Evolutionary conservation across 768 basidiomycete species (phyloP).

Genomic region (Boletus coccyginus): DNA sequence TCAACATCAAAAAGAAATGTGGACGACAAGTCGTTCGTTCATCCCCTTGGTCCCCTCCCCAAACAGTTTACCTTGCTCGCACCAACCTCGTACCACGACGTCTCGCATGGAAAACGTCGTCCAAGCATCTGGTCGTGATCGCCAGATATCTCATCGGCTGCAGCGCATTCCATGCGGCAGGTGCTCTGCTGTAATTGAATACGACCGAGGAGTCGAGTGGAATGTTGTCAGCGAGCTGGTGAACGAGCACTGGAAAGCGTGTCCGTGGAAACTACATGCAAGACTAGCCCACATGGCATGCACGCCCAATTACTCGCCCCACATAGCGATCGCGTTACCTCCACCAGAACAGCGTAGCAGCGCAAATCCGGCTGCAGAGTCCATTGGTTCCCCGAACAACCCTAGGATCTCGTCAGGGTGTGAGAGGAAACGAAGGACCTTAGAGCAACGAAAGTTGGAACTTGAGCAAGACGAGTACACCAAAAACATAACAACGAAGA

Average conservation of each 20-base stretch:
- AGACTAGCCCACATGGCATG: conserved; percentile 6
- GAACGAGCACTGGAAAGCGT: conserved; percentile 27
- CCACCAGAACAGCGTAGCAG: conserved; percentile 3
- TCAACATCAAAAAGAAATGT: conserved; percentile 23
- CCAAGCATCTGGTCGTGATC: conserved; percentile 9
- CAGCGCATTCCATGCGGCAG: conserved; percentile 25
- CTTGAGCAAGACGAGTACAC: conserved; percentile 32
- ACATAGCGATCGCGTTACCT: conserved; percentile 9
- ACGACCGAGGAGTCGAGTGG: conserved; percentile 27
- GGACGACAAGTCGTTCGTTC: conserved; percentile 1
- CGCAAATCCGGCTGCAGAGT: neutral
- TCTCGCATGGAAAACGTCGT: conserved; percentile 12
- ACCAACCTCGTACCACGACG: conserved; percentile 14
- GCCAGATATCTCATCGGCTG: conserved; percentile 7
- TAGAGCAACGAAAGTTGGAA: conserved; percentile 25
- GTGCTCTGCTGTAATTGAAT: conserved; percentile 26
- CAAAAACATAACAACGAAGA: conserved; percentile 21
- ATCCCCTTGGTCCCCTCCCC: conserved; percentile 3
- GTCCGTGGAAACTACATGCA: conserved; percentile 22
- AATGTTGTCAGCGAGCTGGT: conserved; percentile 25
- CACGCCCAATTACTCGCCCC: conserved; percentile 12
- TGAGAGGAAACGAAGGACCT: conserved; percentile 28
- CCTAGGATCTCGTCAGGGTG: conserved; percentile 18
- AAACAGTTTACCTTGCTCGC: conserved; percentile 11
- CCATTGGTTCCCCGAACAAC: neutral